Percentiles rank a stretch among this genome's conserved stretches.
Evolutionary conservation across 2,329 filamentous ascomycete species (phyloP).

Genomic region (Calonectria naviculata): DNA sequence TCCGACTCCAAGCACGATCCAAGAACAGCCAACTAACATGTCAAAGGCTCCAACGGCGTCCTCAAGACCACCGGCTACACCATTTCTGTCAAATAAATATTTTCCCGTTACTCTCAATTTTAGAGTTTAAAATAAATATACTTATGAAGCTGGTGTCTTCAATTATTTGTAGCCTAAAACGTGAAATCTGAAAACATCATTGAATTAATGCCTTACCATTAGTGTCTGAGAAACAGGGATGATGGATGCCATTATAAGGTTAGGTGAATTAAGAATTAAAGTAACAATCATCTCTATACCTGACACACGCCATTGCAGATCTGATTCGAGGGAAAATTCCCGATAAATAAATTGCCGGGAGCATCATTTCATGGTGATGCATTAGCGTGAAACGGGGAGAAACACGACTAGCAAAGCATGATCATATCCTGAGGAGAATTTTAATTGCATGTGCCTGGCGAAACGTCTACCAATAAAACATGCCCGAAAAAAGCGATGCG

Average conservation of each 20-base stretch:
- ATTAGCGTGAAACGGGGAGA: background rate
- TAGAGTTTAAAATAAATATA: conserved; percentile 1
- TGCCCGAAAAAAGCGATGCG: too few relatives aligned
- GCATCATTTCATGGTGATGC: background rate
- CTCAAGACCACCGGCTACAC: conserved; percentile 17
- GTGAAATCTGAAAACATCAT: background rate
- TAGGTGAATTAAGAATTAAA: background rate
- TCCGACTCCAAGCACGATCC: accelerated
- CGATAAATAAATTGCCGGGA: background rate
- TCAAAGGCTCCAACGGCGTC: conserved; percentile 12
- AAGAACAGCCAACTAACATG: background rate
- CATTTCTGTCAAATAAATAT: conserved; percentile 17
- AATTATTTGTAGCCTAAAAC: background rate
- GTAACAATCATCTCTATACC: background rate
- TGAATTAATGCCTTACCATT: background rate
- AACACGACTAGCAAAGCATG: background rate
- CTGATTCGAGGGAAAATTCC: background rate
- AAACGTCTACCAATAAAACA: background rate
- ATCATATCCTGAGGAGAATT: background rate
- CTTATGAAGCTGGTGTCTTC: conserved; percentile 1
- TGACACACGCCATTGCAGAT: background rate
- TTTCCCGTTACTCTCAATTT: background rate
- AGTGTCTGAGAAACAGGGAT: background rate
- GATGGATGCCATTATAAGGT: background rate
- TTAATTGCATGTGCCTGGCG: background rate